These are phyloP conservation scores for Penicillium griseofulvum DNA, from an alignment of 2,329 filamentous ascomycete genomes.

Conservation along the genomic window DNA sequence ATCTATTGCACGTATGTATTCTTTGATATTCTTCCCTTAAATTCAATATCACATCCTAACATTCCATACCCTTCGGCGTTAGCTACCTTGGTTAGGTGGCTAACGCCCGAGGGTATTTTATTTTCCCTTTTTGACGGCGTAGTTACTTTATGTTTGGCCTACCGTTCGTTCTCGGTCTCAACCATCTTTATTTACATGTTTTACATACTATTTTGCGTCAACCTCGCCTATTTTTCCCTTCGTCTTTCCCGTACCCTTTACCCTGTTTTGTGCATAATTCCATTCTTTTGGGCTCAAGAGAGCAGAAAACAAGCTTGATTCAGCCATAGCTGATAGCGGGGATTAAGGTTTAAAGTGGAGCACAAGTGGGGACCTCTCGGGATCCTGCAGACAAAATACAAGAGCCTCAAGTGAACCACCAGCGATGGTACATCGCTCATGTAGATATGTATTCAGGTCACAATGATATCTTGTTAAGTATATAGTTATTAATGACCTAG, in stretches of 20 bases:
- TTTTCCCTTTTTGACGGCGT: too few species aligned
- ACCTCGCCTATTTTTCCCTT: neutral
- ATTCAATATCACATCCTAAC: too few species aligned
- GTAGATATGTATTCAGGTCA: neutral
- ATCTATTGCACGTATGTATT: too few species aligned
- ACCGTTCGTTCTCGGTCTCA: too few species aligned
- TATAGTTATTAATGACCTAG: too few species aligned
- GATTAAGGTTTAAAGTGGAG: neutral
- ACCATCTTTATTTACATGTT: too few species aligned
- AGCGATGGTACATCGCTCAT: neutral
- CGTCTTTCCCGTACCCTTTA: neutral
- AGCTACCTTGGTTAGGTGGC: too few species aligned
- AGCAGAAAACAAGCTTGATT: neutral
- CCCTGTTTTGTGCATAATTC: neutral
- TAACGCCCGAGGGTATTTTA: too few species aligned
- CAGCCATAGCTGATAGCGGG: neutral
- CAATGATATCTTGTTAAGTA: rapidly evolving
- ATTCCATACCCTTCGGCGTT: too few species aligned
- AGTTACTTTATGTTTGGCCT: too few species aligned
- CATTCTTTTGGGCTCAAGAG: neutral
- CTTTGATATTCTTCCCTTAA: too few species aligned
- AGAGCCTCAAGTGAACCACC: neutral
- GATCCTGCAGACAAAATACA: neutral
- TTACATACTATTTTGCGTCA: too few species aligned
- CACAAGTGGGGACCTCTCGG: neutral